These are phyloP conservation scores for Penicillium cataractarum DNA, from an alignment of 495 filamentous ascomycete genomes.

Conservation along the genomic window DNA sequence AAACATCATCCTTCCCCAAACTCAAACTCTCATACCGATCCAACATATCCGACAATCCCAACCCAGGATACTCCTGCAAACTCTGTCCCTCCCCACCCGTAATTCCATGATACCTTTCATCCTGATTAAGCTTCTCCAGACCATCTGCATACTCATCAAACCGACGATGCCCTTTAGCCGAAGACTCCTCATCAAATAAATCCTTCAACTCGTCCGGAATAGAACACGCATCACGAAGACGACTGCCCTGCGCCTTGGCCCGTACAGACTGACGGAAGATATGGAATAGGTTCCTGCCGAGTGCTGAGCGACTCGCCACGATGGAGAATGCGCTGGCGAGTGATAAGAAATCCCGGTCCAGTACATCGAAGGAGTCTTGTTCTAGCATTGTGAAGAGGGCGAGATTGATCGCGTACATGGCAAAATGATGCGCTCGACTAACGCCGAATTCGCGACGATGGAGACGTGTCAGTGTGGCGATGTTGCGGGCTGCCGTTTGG, in stretches of 20 bases:
- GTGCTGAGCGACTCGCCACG: constrained; percentile 42
- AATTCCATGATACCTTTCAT: constrained; percentile 40
- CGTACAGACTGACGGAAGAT: constrained; percentile 45
- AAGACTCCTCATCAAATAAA: constrained; percentile 41
- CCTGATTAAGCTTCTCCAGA: constrained; percentile 42
- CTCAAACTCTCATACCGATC: constrained; percentile 49
- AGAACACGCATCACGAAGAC: constrained; percentile 27
- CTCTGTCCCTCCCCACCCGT: constrained; percentile 18
- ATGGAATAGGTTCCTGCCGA: constrained; percentile 47
- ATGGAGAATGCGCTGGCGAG: constrained; percentile 43
- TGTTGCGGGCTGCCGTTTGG: constrained; percentile 36
- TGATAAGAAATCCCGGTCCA: constrained; percentile 43
- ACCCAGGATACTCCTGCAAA: constrained; percentile 32
- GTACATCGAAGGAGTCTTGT: constrained; percentile 38
- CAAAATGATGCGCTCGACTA: constrained; percentile 46
- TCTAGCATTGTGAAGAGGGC: constrained; percentile 47
- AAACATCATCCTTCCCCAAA: constrained; percentile 42
- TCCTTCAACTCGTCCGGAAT: constrained; percentile 43
- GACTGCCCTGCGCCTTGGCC: constrained; percentile 36
- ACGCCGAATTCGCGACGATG: constrained; percentile 45
- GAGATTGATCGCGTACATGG: constrained; percentile 50
- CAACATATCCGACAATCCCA: constrained; percentile 45
- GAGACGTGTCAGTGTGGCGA: constrained; percentile 37
- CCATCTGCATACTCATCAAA: constrained; percentile 45
- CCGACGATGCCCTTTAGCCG: constrained; percentile 15